phyloP scores from a whole-genome alignment of 1,139 yeast species.

The Saccharomyces pastorianus region DNA sequence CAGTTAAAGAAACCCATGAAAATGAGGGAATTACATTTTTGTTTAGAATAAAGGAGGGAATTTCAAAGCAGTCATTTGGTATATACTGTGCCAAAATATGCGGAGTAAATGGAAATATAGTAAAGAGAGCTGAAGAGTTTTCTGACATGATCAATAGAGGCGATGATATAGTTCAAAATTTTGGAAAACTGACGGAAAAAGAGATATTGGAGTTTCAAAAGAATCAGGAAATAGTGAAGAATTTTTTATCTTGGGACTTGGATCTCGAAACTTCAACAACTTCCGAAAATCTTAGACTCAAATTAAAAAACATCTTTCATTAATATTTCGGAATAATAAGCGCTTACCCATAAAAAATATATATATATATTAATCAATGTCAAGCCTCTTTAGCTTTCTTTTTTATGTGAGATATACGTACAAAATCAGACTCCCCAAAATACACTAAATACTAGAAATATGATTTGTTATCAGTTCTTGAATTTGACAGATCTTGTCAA shows the following conservation, averaged over 20 bases:
- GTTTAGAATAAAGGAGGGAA: constrained; percentile 31
- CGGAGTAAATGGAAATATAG: constrained; percentile 30
- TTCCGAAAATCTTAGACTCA: constrained; percentile 7
- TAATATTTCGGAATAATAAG: neutral
- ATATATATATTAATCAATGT: neutral
- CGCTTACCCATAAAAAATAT: neutral
- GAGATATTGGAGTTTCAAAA: constrained; percentile 16
- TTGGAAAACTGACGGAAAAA: constrained; percentile 13
- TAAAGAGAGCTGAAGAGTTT: constrained; percentile 30
- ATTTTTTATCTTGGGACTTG: constrained; percentile 32
- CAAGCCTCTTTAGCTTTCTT: neutral
- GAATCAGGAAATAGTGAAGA: constrained; percentile 26
- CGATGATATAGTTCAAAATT: constrained; percentile 14
- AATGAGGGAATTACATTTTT: constrained; percentile 30
- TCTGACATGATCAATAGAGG: constrained; percentile 16
- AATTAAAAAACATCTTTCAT: constrained; percentile 6
- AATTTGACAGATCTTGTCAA: constrained; percentile 79
- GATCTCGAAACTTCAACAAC: constrained; percentile 12
- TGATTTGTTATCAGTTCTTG: constrained; percentile 16
- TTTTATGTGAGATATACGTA: neutral
- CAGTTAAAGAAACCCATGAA: neutral
- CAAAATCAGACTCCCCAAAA: neutral
- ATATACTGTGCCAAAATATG: constrained; percentile 36
- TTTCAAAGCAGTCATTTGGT: constrained; percentile 34
- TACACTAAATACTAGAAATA: neutral